Percentiles rank a stretch among this genome's conserved stretches.
phyloP scores from a whole-genome alignment of 305 asterid genomes.

The Salvia sclarea region DNA sequence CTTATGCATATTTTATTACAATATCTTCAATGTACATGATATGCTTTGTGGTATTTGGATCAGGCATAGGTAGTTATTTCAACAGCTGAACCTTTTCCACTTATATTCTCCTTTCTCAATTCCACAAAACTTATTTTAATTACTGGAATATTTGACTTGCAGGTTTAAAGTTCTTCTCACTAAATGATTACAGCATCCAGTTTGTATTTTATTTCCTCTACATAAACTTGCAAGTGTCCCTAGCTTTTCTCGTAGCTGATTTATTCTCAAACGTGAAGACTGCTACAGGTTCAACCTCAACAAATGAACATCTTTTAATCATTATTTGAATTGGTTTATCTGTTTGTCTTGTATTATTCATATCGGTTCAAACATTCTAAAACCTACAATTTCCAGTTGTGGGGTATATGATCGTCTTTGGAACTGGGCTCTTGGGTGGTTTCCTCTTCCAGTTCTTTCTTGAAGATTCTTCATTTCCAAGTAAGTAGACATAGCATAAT shows the following conservation, averaged over 20 bases:
- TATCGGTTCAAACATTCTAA: slow-evolving; percentile 14
- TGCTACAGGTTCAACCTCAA: slow-evolving; percentile 68
- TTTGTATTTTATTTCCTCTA: slow-evolving; percentile 85
- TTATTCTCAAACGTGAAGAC: slow-evolving; percentile 78
- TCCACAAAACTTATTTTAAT: slow-evolving; percentile 16
- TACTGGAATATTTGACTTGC: slow-evolving; percentile 35
- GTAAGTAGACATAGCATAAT: slow-evolving; percentile 70
- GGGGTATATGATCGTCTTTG: slow-evolving; percentile 86
- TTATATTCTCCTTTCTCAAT: slow-evolving; percentile 19
- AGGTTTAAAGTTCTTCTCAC: slow-evolving; percentile 86
- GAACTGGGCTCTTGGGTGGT: slow-evolving; percentile 83
- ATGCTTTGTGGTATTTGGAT: slow-evolving; percentile 83
- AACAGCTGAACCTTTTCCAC: slow-evolving; percentile 17
- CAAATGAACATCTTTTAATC: neutral
- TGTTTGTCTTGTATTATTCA: neutral
- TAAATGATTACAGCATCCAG: slow-evolving; percentile 87
- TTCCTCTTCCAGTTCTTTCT: slow-evolving; percentile 87
- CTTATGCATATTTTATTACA: slow-evolving; percentile 86
- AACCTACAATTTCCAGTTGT: slow-evolving; percentile 56
- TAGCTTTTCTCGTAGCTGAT: slow-evolving; percentile 89
- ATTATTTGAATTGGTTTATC: slow-evolving; percentile 7
- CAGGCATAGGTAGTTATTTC: slow-evolving; percentile 60
- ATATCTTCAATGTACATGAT: slow-evolving; percentile 75
- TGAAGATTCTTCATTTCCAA: slow-evolving; percentile 80
- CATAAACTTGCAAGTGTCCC: slow-evolving; percentile 86